Conservation (phyloP, 306 rosid species). For the Inga oerstediana region DNA sequence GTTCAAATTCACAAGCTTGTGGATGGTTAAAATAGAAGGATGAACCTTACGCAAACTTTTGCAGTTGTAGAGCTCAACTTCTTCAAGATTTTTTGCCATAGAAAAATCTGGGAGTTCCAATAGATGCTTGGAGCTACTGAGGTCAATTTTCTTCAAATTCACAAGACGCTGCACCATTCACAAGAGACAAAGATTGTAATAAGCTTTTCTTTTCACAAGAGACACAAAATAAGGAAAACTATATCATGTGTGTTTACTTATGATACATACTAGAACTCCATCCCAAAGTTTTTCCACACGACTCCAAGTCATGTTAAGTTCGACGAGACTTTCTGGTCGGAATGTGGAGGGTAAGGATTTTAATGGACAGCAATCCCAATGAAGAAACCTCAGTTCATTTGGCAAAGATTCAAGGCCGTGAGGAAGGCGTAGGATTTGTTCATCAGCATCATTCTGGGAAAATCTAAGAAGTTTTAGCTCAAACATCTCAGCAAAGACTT, state of each 20-base stretch:
- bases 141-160: slow-evolving; percentile 8
- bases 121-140: slow-evolving; percentile 20
- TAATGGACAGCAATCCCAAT: not conserved
- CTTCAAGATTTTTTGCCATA: slow-evolving; percentile 4
- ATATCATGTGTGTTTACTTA: not conserved
- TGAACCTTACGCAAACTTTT: slow-evolving; percentile 2
- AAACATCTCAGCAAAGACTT: not conserved
- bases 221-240: not conserved
- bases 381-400: not conserved
- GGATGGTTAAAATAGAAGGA: slow-evolving; percentile 9
- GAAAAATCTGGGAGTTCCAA: slow-evolving; percentile 15
- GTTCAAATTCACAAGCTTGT: slow-evolving; percentile 8
- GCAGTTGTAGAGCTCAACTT: not conserved
- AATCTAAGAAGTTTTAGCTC: not conserved
- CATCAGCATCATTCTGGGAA: not conserved
- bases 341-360: not conserved
- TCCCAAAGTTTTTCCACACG: slow-evolving; percentile 1
- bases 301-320: not conserved
- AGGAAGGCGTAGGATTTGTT: not conserved
- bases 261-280: not conserved
- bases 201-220: not conserved
- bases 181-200: not conserved
- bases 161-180: not conserved
- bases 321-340: not conserved
- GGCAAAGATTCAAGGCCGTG: slow-evolving; percentile 4